Percentiles rank a stretch among this genome's conserved stretches.
Evolutionary conservation across 176 grass and related monocot species (phyloP).

Genomic region (Pontederia crassipes): DNA sequence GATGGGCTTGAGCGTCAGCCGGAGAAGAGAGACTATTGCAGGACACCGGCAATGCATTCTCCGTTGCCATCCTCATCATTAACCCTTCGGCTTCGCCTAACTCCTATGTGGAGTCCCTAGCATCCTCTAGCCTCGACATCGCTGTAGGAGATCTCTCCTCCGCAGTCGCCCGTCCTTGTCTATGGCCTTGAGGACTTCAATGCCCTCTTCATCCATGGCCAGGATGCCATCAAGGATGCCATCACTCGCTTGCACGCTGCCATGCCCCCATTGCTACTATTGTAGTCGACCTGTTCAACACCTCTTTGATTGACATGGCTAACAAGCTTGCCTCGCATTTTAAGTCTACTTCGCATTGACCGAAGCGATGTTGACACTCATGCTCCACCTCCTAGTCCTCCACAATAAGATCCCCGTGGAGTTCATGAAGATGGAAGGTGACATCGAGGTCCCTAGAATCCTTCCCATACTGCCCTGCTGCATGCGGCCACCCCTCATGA

Average conservation of each 20-base stretch:
- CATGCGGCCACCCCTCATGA: conserved; percentile 21
- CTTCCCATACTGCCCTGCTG: conserved; percentile 24
- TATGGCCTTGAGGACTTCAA: conserved; percentile 36
- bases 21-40: conserved; percentile 55
- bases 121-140: conserved; percentile 31
- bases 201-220: conserved; percentile 27
- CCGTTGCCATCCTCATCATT: conserved; percentile 41
- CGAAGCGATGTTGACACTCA: conserved; percentile 26
- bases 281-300: conserved; percentile 52
- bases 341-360: conserved; percentile 56
- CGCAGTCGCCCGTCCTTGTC: conserved; percentile 12
- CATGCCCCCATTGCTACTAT: conserved; percentile 36
- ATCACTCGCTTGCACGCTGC: conserved; percentile 14
- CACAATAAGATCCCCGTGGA: conserved; percentile 14
- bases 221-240: conserved; percentile 33
- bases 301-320: conserved; percentile 29
- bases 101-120: conserved; percentile 27
- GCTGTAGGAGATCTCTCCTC: conserved; percentile 37
- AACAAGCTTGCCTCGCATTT: conserved; percentile 24
- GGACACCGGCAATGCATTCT: not conserved
- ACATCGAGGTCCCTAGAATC: conserved; percentile 35
- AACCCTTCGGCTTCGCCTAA: conserved; percentile 14
- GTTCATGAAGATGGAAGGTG: conserved; percentile 16
- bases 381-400: conserved; percentile 27
- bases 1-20: conserved; percentile 26